These are phyloP conservation scores for Aspergillus fumigatus DNA, from an alignment of 2,329 filamentous ascomycete genomes.

Conservation along the genomic window DNA sequence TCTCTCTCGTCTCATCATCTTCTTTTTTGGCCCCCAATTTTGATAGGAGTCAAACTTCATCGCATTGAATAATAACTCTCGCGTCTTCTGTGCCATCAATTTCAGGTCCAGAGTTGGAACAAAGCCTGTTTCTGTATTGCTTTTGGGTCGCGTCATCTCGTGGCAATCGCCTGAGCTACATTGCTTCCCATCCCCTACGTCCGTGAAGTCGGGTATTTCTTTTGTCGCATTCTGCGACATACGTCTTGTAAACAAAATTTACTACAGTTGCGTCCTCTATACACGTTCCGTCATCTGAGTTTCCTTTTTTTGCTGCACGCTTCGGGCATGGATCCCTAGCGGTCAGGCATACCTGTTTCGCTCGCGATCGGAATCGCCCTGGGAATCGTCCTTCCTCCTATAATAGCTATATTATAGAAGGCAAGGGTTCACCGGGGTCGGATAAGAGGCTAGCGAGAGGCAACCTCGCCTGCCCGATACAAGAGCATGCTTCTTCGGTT, in stretches of 20 bases:
- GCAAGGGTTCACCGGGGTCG: neutral
- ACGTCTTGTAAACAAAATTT: neutral
- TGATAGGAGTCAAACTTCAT: neutral
- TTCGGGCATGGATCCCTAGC: constrained; percentile 3
- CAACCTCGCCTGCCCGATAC: neutral
- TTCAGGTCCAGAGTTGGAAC: neutral
- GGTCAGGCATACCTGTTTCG: neutral
- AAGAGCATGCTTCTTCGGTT: constrained; percentile 45
- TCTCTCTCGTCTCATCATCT: neutral
- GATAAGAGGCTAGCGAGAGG: neutral
- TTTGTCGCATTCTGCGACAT: neutral
- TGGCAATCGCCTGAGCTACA: constrained; percentile 1
- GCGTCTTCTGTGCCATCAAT: neutral
- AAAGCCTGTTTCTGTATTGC: neutral
- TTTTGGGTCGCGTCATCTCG: constrained; percentile 3
- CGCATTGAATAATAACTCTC: neutral
- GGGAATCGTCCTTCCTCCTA: neutral
- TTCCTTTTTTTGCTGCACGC: neutral
- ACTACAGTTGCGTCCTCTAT: neutral
- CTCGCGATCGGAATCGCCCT: neutral
- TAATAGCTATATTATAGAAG: neutral
- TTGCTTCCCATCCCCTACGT: neutral
- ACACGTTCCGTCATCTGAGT: neutral
- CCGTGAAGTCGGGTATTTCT: neutral
- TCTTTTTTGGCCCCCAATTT: neutral